Evolutionary conservation across 345 rosid genomes (phyloP).

Genomic region (Pistacia integerrima): DNA sequence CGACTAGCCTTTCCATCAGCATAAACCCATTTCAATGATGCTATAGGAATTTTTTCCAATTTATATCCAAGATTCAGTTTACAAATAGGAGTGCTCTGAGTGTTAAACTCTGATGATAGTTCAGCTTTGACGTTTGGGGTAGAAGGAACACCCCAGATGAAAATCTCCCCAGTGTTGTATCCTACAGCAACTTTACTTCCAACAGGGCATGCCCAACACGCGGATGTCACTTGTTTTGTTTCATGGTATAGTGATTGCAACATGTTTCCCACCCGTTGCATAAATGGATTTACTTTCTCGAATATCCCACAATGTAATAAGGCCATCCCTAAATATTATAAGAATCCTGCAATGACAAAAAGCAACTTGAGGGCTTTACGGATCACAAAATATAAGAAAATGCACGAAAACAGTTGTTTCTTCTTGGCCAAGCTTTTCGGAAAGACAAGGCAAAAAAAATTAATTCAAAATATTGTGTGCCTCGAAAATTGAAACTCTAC

Average conservation of each 20-base stretch:
- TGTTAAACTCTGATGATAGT: conserved; percentile 36
- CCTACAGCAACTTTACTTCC: conserved; percentile 88
- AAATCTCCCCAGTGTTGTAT: conserved; percentile 78
- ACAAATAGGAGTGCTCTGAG: conserved; percentile 46
- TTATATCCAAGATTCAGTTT: conserved; percentile 89
- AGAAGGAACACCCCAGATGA: conserved; percentile 64
- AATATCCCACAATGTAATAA: conserved; percentile 75
- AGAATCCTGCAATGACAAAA: conserved; percentile 57
- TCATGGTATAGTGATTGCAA: conserved; percentile 55
- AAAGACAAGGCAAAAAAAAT: not conserved
- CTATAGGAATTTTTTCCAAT: conserved; percentile 70
- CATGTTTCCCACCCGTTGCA: conserved; percentile 55
- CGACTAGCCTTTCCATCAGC: conserved; percentile 78
- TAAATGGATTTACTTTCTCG: conserved; percentile 61
- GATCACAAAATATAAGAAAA: not conserved
- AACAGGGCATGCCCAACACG: conserved; percentile 85
- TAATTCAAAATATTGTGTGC: not conserved
- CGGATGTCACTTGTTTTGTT: conserved; percentile 73
- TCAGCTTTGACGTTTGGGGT: conserved; percentile 38
- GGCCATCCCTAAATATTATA: conserved; percentile 69
- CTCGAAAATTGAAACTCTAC: not conserved
- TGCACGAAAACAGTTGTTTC: not conserved
- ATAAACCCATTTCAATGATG: conserved; percentile 67
- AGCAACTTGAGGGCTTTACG: not conserved
- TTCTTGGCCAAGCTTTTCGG: not conserved